Evolutionary conservation across 2,329 filamentous ascomycete genomes (phyloP).

Genomic region (Xenoacremonium recifei): DNA sequence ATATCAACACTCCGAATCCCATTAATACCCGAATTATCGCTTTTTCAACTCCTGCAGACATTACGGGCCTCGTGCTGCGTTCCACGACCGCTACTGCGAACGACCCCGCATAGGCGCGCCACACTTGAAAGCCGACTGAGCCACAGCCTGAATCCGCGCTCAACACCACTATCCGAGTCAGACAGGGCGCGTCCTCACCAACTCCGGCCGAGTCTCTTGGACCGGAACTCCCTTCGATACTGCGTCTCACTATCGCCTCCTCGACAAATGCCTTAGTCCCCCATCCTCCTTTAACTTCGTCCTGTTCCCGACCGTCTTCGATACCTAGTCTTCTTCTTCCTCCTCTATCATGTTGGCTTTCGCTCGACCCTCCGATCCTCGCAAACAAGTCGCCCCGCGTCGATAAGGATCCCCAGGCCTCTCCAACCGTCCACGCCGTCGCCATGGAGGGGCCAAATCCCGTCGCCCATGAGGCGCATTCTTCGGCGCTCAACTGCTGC

Average conservation of each 20-base stretch:
- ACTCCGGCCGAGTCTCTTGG: slow-evolving; percentile 1
- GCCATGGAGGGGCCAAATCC: slow-evolving; percentile 25
- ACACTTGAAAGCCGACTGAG: neutral
- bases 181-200: slow-evolving; percentile 15
- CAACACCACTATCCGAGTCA: slow-evolving; percentile 12
- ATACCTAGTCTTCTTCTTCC: neutral
- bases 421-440: slow-evolving; percentile 18
- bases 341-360: slow-evolving; percentile 6
- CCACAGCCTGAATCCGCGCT: slow-evolving; percentile 5
- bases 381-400: slow-evolving; percentile 7
- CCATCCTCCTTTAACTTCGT: neutral
- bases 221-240: neutral
- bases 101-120: neutral
- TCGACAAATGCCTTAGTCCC: neutral
- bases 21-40: too few species aligned
- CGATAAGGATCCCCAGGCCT: slow-evolving; percentile 12
- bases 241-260: neutral
- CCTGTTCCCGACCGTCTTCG: neutral
- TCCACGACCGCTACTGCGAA: too few species aligned
- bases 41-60: too few species aligned
- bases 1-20: too few species aligned
- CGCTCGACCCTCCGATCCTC: slow-evolving; percentile 2
- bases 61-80: too few species aligned
- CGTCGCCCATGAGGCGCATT: slow-evolving; percentile 20
- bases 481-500: slow-evolving; percentile 65